A percentile compares a stretch with the other conserved stretches of the same genome.
These are phyloP conservation scores for Geranium incanum DNA, from an alignment of 441 rosid genomes.

Conservation along the genomic window DNA sequence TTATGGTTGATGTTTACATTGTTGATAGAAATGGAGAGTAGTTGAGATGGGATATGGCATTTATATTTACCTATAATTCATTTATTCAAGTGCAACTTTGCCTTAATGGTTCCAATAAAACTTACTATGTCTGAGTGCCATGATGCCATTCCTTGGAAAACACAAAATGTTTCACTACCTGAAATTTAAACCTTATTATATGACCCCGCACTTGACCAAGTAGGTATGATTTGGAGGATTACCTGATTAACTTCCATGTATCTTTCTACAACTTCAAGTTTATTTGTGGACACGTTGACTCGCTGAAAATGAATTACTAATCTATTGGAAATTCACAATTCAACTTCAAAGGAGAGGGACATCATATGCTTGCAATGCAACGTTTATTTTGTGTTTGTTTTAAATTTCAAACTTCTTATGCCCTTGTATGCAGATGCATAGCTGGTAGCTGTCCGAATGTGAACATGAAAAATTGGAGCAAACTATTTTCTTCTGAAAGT, in stretches of 20 bases:
- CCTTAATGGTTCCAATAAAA: neutral
- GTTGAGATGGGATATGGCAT: neutral
- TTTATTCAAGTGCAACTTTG: neutral
- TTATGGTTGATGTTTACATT: neutral
- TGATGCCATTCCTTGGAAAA: neutral
- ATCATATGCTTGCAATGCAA: neutral
- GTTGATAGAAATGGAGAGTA: neutral
- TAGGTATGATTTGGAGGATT: neutral
- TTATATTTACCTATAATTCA: neutral
- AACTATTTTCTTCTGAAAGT: slow-evolving; percentile 64
- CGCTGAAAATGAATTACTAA: neutral
- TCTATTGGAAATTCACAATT: neutral
- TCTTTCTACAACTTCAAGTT: neutral
- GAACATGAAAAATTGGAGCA: slow-evolving; percentile 41
- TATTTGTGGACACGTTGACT: neutral
- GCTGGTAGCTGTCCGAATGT: slow-evolving; percentile 28
- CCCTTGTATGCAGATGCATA: slow-evolving; percentile 28
- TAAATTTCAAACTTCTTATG: no score
- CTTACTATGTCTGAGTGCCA: neutral
- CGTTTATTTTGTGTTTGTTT: neutral
- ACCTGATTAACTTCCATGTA: neutral
- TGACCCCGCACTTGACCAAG: neutral
- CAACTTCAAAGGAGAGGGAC: neutral
- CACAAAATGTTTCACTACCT: neutral
- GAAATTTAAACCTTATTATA: neutral